phyloP scores from a whole-genome alignment of 306 rosid genomes.

The Hippophae gyantsensis region DNA sequence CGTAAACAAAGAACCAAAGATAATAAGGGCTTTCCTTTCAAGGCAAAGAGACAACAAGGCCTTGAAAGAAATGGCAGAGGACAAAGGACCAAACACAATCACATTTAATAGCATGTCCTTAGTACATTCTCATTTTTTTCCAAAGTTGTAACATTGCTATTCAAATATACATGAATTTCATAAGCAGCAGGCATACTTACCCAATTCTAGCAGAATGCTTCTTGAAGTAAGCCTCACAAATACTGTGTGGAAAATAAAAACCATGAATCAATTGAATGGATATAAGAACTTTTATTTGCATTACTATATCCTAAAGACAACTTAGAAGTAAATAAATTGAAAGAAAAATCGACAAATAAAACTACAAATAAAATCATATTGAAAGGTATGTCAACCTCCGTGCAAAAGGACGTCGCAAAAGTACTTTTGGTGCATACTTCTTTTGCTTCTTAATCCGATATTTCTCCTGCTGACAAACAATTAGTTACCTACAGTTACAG shows the following conservation, averaged over 20 bases:
- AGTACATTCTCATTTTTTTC: neutral
- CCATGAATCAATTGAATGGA: constrained; percentile 12
- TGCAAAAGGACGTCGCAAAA: constrained; percentile 72
- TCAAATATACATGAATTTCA: constrained; percentile 1
- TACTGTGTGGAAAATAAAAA: constrained; percentile 35
- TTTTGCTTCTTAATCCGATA: constrained; percentile 89
- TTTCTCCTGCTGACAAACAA: constrained; percentile 56
- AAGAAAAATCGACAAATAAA: neutral
- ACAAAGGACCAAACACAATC: constrained; percentile 4
- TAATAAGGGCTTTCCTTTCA: too few species aligned
- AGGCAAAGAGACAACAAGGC: too few species aligned
- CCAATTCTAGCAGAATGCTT: constrained; percentile 78
- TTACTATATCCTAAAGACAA: neutral
- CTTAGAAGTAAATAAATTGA: neutral
- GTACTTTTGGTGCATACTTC: constrained; percentile 87
- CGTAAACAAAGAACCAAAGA: neutral
- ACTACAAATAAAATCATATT: neutral
- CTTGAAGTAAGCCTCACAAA: constrained; percentile 93
- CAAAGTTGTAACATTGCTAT: constrained; percentile 2
- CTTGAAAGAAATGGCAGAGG: neutral
- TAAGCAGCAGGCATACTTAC: constrained; percentile 25
- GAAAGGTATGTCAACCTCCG: constrained; percentile 40
- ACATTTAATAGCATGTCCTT: neutral
- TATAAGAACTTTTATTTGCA: neutral
- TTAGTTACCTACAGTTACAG: constrained; percentile 8